Evolutionary conservation across 2,329 filamentous ascomycete genomes (phyloP).

Genomic region (Beauveria asiatica): DNA sequence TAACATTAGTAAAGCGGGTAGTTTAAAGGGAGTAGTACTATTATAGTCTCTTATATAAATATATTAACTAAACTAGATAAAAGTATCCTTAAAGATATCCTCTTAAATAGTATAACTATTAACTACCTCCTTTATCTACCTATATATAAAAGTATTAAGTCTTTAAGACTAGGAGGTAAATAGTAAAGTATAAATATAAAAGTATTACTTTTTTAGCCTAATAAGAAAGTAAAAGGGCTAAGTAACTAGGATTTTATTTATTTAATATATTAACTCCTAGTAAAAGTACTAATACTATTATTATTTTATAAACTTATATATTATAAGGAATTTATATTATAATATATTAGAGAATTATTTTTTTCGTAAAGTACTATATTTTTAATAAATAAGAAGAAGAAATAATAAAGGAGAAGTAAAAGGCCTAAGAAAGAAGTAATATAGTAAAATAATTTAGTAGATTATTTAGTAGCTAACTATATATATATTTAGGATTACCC

Average conservation of each 20-base stretch:
- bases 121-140: constrained; percentile 9
- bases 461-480: too few species aligned
- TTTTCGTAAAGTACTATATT: too few species aligned
- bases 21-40: neutral
- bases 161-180: constrained; percentile 11
- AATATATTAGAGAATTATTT: neutral
- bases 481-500: too few species aligned
- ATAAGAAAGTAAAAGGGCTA: constrained; percentile 12
- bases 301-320: neutral
- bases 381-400: too few species aligned
- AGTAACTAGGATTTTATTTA: neutral
- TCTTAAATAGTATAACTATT: constrained; percentile 11
- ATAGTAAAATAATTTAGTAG: too few species aligned
- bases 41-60: constrained; percentile 12
- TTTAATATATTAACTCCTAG: neutral
- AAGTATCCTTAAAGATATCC: constrained; percentile 11
- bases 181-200: constrained; percentile 13
- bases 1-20: neutral
- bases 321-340: neutral
- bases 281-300: neutral
- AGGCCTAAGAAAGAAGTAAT: too few species aligned
- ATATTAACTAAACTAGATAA: constrained; percentile 13
- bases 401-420: too few species aligned
- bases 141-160: constrained; percentile 10
- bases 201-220: constrained; percentile 9